Base-by-base conservation (phyloP, 371 early-diverging fungal species). In the Batkoa obscura region DNA sequence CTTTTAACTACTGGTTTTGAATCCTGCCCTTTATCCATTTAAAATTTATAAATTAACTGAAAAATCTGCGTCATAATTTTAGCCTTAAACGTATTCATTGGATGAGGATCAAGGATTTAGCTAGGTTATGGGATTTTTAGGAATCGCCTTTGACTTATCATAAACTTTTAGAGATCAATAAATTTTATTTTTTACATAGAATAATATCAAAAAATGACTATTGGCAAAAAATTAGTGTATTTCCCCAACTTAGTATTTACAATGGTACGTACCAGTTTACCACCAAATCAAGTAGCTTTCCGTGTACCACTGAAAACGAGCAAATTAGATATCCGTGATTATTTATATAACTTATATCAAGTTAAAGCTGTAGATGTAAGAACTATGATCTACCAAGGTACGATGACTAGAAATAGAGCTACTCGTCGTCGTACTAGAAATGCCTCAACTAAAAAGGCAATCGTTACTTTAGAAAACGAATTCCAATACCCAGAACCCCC, bases 271-370 rank as follows among this genome's bases (percentile, higher is more conserved):
- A 77, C 80, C 37, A 80, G 79, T 41, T 74, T 83, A 38, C 88
- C 87, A 49, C 77, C 82, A 13, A 89, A 93, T 67, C 90, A 90
- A 66, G 89, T 84, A 30, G 92, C 89, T 34, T 95, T 95, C 79
- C 79, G 84, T 23, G 84, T 90, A 0, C 94, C 94, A 36, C 85
- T 82, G n/a, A 72, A 77, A 38, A 72, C 90, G 66, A 93, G 92
- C 79, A 95, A 95, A 69, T 77, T 94, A 37, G 96, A 95, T 67
- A 85, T 95, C 66, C 75, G 79, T 46, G 80, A 86, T 55, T 90
- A 90, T 60, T 79, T 95, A 31, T 68, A 79, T 59, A 77, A 85
- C 62, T 76, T 94, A 43, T 95, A 95, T 70, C 75, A 81, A 49
- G 76, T 92, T 51, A 74, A 74, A 39, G 74, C 92, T 6, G 75